Evolutionary conservation across 2,329 filamentous ascomycete genomes (phyloP), one percentile per base, ranked within the genome.

Genomic region (Pseudonectria buxi): DNA sequence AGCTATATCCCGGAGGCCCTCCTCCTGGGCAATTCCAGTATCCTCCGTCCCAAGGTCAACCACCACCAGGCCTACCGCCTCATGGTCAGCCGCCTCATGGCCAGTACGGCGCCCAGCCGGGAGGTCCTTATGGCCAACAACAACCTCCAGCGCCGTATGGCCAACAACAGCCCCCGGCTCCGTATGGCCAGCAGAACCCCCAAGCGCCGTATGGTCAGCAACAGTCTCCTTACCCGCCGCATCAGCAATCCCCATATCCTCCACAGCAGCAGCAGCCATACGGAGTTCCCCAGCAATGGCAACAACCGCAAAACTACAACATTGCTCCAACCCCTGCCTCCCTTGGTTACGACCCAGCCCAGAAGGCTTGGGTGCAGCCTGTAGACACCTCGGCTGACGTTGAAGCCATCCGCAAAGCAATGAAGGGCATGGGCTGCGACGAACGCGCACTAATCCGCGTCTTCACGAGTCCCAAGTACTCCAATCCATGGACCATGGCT

Each of bases 361-460:
- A 58, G 24, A 57, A 48, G 15, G 35, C 45, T 2, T 50, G 28
- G 32, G 34, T 39, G 1, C 44, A 45, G 3, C 52, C 41, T n/a
- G 47, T 59, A 10, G 50, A 63, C 24, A 61, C 57, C 4, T 13
- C 41, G 2, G 22, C 44, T 12, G 59, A 61, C 6, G 49, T 48
- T 1, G 54, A 61, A 39, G 29, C 40, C 2, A 33, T 63, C 2
- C 49, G 56, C 30, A 55, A 58, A 14, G 57, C 59, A 2, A 61
- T 62, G 59, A 57, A 58, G 39, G 57, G 55, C 7, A 55, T 57
- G 44, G 59, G 57, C 2, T 61, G 58, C 25, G 54, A 61, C 14
- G 54, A 62, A 33, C 35, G 43, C 3, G 45, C 54, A 0, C 35
- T 63, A 9, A 56, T 61, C 25, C 44, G 44, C 4, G 40, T 59